These are phyloP conservation scores for Citrus inodora DNA, from an alignment of 345 rosid species.

Conservation along the genomic window DNA sequence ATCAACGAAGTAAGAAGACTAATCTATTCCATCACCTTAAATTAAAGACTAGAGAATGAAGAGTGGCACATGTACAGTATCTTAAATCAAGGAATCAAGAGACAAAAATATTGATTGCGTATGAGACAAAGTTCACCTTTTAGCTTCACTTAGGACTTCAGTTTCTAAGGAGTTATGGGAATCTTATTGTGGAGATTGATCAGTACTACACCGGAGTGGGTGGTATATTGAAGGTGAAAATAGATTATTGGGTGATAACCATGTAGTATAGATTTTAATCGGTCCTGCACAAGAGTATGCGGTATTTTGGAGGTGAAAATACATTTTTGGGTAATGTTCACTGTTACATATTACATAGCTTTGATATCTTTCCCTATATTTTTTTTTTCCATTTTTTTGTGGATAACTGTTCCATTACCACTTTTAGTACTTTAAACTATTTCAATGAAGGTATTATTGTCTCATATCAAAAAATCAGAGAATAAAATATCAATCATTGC, in stretches of 20 bases:
- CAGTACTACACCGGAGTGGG: neutral
- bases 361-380: neutral
- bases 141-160: neutral
- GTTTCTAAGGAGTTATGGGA: neutral
- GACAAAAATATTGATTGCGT: neutral
- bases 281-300: neutral
- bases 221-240: neutral
- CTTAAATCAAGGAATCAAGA: neutral
- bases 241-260: no score
- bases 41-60: neutral
- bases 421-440: neutral
- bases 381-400: neutral
- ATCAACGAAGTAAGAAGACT: slow-evolving; percentile 1
- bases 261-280: neutral
- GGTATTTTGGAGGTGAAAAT: neutral
- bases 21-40: neutral
- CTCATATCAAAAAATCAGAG: neutral
- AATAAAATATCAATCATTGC: slow-evolving; percentile 1
- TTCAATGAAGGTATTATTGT: neutral
- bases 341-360: neutral
- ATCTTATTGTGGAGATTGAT: neutral
- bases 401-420: neutral
- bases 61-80: neutral
- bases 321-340: neutral
- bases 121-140: neutral